Conservation (phyloP, 331 rosid genomes). For the Quercus tomentella region DNA sequence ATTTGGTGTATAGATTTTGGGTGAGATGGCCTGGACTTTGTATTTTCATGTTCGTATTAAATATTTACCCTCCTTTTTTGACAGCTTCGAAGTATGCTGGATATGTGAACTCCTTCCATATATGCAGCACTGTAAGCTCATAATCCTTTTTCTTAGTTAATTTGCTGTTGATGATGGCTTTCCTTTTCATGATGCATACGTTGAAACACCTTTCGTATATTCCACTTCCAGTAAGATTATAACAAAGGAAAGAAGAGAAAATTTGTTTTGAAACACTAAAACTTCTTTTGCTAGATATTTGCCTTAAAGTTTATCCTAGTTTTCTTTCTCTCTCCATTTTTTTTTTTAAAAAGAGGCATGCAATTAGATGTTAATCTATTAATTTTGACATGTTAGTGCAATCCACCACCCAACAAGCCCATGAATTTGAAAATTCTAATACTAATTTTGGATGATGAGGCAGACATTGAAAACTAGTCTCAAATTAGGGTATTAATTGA, state of each 20-base stretch:
- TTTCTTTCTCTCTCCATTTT: not conserved
- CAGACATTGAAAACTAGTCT: no score
- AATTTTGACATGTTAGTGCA: no score
- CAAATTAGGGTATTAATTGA: no score
- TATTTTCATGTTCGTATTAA: not conserved
- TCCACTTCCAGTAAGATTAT: not conserved
- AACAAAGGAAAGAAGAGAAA: no score
- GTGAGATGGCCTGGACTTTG: not conserved
- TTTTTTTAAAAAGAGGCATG: not conserved
- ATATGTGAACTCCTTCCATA: slow-evolving; percentile 76
- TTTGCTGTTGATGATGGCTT: not conserved
- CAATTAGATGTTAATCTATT: not conserved
- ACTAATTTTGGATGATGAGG: no score
- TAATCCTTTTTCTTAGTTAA: slow-evolving; percentile 3
- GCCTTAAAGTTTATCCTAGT: not conserved
- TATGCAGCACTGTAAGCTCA: slow-evolving; percentile 85
- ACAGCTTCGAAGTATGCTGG: slow-evolving; percentile 99
- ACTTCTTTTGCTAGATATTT: not conserved
- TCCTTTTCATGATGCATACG: not conserved
- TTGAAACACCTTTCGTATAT: not conserved
- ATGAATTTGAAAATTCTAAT: no score
- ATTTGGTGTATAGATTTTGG: not conserved
- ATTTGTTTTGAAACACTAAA: no score
- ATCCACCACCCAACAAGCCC: no score
- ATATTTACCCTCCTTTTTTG: slow-evolving; percentile 8